These are phyloP conservation scores for Pyrus communis DNA, from an alignment of 306 rosid species.

Conservation along the genomic window DNA sequence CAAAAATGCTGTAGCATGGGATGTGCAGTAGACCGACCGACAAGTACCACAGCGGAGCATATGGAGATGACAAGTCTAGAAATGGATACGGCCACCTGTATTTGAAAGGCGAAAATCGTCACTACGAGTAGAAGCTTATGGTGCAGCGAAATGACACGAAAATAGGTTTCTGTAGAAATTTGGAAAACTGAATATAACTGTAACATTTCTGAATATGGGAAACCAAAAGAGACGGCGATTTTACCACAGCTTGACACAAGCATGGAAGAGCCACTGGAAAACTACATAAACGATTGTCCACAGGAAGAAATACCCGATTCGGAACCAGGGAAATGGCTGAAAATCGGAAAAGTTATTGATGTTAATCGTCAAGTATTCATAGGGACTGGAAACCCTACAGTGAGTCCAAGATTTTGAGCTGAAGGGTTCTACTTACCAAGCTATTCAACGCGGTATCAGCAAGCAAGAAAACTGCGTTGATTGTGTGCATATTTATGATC, in stretches of 20 bases:
- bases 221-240: constrained; percentile 2
- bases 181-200: background rate
- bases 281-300: constrained; percentile 78
- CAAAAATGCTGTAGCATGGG: constrained; percentile 86
- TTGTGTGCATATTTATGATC: constrained; percentile 64
- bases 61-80: constrained; percentile 81
- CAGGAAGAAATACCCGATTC: constrained; percentile 83
- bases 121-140: background rate
- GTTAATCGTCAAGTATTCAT: background rate
- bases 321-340: constrained; percentile 92
- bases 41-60: constrained; percentile 83
- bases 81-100: constrained; percentile 99
- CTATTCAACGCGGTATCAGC: constrained; percentile 79
- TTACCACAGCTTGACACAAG: constrained; percentile 66
- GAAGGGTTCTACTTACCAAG: constrained; percentile 42
- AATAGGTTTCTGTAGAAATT: no score
- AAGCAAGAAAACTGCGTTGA: constrained; percentile 86
- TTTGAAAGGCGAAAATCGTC: constrained; percentile 8
- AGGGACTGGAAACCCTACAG: background rate
- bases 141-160: no score
- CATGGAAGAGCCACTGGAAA: constrained; percentile 85
- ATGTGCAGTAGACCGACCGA: constrained; percentile 75
- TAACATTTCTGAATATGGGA: background rate
- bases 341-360: background rate
- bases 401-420: background rate